Evolutionary conservation across 176 grass and related monocot genomes (phyloP), one percentile per base, ranked within the genome.

Genomic region (Urochloa ruziziensis): DNA sequence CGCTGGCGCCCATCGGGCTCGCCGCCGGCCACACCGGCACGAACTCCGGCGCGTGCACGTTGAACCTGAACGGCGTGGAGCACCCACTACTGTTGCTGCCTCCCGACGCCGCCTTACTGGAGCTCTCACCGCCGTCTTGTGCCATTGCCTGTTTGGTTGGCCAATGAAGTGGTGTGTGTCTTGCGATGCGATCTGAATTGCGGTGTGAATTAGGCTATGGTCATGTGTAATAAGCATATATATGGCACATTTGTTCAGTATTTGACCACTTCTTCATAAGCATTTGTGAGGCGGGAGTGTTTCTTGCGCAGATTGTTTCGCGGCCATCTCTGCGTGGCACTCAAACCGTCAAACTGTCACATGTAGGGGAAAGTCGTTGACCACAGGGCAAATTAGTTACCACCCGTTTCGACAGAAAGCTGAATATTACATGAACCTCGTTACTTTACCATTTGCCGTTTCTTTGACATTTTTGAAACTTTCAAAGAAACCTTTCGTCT

Each of bases 1-100:
- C 19, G 48, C 52, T 19, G 67, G 51, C 19, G 51, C 51, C 52
- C 23, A 27, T 33, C 30, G 18, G 66, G 7, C 25, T 29, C 5
- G 18, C 59, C 19, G 46, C 14, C 10, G 53, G 67, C 28, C 74
- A 74, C 60, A 44, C 47, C 10, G 92, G 87, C 17, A 94, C 87
- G 28, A 91, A 94, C 83, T 91, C 89, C 11, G 64, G 92, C 4
- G 92, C 92, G 35, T 91, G 59, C 53, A 87, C 84, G 48, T 91
- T 89, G 28, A 91, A 19, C 86, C 60, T 91, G 70, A 87, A 91
- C 57, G 63, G 64, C 69, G 62, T 21, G 17, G 66, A 67, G 44
- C 59, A 64, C 13, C 63, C 10, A 9, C 65, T 24, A 56, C 58
- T 33, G 35, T 36, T 54, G n/a, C n/a, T n/a, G n/a, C n/a, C n/a